Conservation (phyloP, 2,329 filamentous ascomycete species). For the Metarhizium album region DNA sequence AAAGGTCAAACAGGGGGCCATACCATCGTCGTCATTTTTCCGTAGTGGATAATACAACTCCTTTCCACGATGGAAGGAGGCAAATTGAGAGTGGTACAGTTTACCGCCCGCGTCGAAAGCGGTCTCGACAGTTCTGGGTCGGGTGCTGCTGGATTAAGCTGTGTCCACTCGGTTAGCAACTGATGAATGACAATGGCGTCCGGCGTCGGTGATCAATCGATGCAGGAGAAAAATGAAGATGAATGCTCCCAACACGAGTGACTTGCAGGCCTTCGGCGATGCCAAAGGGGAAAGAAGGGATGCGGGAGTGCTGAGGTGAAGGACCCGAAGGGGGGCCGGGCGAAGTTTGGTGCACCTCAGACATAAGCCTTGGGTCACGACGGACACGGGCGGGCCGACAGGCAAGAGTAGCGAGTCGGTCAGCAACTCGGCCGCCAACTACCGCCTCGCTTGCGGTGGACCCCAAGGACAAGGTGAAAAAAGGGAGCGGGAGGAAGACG, state of each 20-base stretch:
- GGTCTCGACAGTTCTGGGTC: too few relatives aligned
- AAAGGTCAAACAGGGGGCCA: constrained; percentile 10
- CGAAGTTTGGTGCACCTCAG: constrained; percentile 9
- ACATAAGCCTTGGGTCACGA: neutral
- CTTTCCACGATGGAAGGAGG: constrained; percentile 14
- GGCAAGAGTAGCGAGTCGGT: neutral
- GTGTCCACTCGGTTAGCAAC: too few relatives aligned
- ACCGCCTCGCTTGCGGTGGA: neutral
- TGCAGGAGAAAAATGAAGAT: neutral
- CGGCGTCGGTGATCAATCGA: neutral
- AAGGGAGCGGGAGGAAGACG: neutral
- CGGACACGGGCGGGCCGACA: constrained; percentile 1
- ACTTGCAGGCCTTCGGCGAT: neutral
- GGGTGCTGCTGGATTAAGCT: too few relatives aligned
- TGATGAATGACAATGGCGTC: too few relatives aligned
- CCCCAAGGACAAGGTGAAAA: neutral
- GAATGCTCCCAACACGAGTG: neutral
- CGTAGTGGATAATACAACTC: constrained; percentile 10
- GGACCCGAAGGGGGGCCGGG: constrained; percentile 7
- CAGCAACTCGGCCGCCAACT: neutral
- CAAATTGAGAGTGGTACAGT: neutral
- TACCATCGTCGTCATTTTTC: constrained; percentile 44
- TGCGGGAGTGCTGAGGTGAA: constrained; percentile 1
- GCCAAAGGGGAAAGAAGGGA: neutral
- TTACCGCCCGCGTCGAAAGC: too few relatives aligned